Base-by-base conservation (phyloP, 768 basidiomycete genomes). In the Rhodotorula diobovata region DNA sequence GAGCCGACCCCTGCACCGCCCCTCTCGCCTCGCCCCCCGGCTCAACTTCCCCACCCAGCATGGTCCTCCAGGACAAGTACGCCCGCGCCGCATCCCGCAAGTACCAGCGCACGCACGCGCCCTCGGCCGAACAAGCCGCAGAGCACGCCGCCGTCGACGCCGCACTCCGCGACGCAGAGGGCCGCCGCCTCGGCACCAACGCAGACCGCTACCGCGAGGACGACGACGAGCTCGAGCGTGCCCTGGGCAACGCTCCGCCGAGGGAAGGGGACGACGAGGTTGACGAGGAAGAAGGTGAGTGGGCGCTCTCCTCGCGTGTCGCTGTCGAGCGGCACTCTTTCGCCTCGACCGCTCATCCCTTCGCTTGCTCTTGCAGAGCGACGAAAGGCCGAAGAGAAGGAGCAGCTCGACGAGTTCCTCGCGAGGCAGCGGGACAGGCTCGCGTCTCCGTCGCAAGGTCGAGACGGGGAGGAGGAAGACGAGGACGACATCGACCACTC, bases 31-130 rank as follows among this genome's bases (percentile, higher is more conserved):
- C 23, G 3, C 37, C 37, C n/a, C n/a, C n/a, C n/a, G n/a, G n/a
- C 20, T 25, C 46, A 9, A 46, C 21, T 21, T 23, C 45, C 46
- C 46, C 46, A 16, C 23, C 48, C 12, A 14, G 7, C 15, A 72
- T 72, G 71, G 71, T 72, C 23, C 62, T 72, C 8, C 66, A 68
- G 51, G 54, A 64, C 54, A 54, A 61, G 45, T 57, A 72, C 57
- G 46, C 41, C 16, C 21, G n/a, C 28, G 50, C 23, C 16, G 71
- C 71, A 0, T 54, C 43, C 9, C 46, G 50, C 20, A 51, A 45
- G 14, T 68, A 68, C 66, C 46, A 64, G 37, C 54, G 61, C 23
- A 35, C 51, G 9, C 71, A 72, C 63, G 57, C 65, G 11, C 39
- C 58, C 41, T 45, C 58, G 4, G 28, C 61, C 0, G 51, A 66